Conservation (phyloP, 2,329 filamentous ascomycete species). For the Aciculosporium take region DNA sequence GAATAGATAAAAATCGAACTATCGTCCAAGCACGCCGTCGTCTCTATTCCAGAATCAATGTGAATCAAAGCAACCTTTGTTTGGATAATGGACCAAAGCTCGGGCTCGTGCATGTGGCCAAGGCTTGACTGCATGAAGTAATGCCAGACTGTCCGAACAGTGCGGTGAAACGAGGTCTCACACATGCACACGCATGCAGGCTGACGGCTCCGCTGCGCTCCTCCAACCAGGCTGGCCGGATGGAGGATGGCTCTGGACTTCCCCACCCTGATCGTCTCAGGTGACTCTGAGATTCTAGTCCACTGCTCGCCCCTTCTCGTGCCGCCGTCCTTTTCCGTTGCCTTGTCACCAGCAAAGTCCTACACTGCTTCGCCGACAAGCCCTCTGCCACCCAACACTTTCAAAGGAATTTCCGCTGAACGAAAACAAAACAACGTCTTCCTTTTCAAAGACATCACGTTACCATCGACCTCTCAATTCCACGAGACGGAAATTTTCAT, state of each 20-base stretch:
- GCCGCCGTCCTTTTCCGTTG: not conserved
- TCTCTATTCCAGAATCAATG: too few species aligned
- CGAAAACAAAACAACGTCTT: not conserved
- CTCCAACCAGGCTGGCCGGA: not conserved
- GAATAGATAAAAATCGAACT: too few species aligned
- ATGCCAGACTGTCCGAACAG: not conserved
- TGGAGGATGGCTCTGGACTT: not conserved
- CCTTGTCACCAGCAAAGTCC: not conserved
- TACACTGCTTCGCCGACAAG: not conserved
- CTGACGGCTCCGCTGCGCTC: not conserved
- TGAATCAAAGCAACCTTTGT: too few species aligned
- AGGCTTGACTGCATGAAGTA: not conserved
- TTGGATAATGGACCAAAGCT: too few species aligned
- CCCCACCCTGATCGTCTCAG: slow-evolving; percentile 1
- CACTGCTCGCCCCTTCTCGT: slow-evolving; percentile 2
- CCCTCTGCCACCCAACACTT: not conserved
- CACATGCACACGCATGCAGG: not conserved
- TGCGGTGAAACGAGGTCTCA: not conserved
- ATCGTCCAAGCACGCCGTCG: too few species aligned
- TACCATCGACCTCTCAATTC: not conserved
- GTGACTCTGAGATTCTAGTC: slow-evolving; percentile 1
- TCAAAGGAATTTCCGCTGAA: not conserved
- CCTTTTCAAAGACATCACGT: not conserved
- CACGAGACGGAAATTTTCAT: not conserved
- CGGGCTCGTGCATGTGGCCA: not conserved